Conservation (phyloP, 495 filamentous ascomycete genomes). For the Astrocystis sublimbata region DNA sequence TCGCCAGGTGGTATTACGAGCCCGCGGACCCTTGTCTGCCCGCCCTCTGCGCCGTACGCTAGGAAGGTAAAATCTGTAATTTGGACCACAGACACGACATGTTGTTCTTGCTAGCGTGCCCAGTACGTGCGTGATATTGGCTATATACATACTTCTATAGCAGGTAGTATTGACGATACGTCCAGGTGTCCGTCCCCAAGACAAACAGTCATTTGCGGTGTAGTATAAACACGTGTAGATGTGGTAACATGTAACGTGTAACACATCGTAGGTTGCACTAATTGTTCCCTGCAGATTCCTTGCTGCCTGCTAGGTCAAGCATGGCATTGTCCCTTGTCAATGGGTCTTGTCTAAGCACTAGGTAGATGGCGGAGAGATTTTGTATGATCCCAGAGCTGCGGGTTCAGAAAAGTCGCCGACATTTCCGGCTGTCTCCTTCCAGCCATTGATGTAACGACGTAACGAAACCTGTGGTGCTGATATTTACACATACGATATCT, state of each 20-base stretch:
- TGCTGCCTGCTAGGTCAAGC: not conserved
- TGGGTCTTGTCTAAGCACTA: constrained; percentile 10
- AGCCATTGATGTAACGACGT: too few species aligned
- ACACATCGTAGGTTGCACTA: not conserved
- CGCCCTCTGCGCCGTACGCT: not conserved
- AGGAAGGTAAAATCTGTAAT: not conserved
- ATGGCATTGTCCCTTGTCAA: too few species aligned
- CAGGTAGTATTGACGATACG: not conserved
- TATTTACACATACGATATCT: not conserved
- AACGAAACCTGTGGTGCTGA: too few species aligned
- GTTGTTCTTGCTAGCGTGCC: not conserved
- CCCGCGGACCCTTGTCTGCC: not conserved
- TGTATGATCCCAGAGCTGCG: constrained; percentile 8
- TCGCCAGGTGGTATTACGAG: constrained; percentile 3
- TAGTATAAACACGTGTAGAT: not conserved
- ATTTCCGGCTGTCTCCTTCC: not conserved
- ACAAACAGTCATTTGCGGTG: constrained; percentile 11
- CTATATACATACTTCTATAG: not conserved
- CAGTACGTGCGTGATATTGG: not conserved
- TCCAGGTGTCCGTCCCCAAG: not conserved
- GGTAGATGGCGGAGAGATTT: not conserved
- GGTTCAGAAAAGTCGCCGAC: constrained; percentile 2
- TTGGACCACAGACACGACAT: not conserved
- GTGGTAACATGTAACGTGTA: not conserved
- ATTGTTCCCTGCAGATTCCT: constrained; percentile 9